Base-by-base conservation (phyloP, 2,329 filamentous ascomycete species). In the Xylariomycetidae sp. region DNA sequence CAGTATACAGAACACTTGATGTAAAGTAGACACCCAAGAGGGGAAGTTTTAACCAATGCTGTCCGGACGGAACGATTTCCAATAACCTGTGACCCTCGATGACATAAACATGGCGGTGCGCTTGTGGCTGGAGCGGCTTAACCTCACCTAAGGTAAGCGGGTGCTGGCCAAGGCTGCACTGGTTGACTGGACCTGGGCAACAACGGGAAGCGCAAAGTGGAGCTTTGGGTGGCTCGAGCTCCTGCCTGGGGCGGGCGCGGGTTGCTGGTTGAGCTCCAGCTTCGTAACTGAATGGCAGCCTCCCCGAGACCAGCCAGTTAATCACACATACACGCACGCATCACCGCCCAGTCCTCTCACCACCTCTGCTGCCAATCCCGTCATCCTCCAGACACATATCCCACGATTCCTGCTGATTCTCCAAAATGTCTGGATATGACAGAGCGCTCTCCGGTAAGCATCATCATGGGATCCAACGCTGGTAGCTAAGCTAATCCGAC, bases 371-470 rank as follows among this genome's bases (percentile, higher is more conserved):
- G 31, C 20, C 27, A 15, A 34, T 19, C 15, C 27, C 14, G 9
- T 17, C 16, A 28, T 32, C 15, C 29, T 4, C 29, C 14, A 37
- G 35, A 35, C 23, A 33, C 33, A 47, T 30, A 41, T 24, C 17
- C 30, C 23, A 22, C 16, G 22, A 38, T n/a, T n/a, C n/a, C n/a
- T n/a, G n/a, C n/a, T n/a, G n/a, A n/a, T n/a, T n/a, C n/a, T n/a
- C n/a, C n/a, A 31, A 28, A 20, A 10, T 23, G 64, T 95, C 89
- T 55, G 90, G 90, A 67, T 98, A 98, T 71, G 92, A 98, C 72
- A 85, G 92, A 84, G 92, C 90, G 68, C 82, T 96, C 64, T 96
- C 90, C 69, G 90, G 89, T 95, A 80, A 70, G 81, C 60, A n/a
- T n/a, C n/a, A n/a, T n/a, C n/a, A n/a, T n/a, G n/a, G n/a, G n/a